Evolutionary conservation across 2,329 filamentous ascomycete genomes (phyloP).

Genomic region (Fulvia fulva): DNA sequence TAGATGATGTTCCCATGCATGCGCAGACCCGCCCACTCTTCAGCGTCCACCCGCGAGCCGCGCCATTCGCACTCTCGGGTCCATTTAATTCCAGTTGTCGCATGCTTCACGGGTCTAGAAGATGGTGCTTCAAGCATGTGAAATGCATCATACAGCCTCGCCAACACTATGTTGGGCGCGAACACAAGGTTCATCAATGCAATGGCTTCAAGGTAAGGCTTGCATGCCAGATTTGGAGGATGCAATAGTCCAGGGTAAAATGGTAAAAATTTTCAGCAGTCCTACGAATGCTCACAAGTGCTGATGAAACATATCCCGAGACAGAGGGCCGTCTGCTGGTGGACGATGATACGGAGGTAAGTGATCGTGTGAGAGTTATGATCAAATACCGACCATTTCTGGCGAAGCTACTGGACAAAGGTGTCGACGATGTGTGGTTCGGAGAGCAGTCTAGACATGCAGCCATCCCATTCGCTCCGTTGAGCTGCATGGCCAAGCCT

Average conservation of each 20-base stretch:
- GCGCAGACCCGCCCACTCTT: not conserved
- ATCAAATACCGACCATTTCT: not conserved
- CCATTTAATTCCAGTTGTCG: not conserved
- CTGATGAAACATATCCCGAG: not conserved
- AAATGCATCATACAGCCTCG: not conserved
- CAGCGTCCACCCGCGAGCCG: not conserved
- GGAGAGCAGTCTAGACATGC: not conserved
- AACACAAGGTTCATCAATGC: not conserved
- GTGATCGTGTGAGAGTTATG: not conserved
- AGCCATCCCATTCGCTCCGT: not conserved
- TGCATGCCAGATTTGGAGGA: not conserved
- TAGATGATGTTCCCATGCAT: slow-evolving; percentile 6
- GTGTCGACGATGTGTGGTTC: not conserved
- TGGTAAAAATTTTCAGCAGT: not conserved
- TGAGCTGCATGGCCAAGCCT: slow-evolving; percentile 2
- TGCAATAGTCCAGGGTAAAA: not conserved
- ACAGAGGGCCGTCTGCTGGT: not conserved
- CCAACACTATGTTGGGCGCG: not conserved
- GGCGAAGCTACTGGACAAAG: not conserved
- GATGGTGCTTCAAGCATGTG: not conserved
- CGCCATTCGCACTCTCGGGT: not conserved
- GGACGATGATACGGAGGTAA: no score
- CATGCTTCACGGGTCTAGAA: not conserved
- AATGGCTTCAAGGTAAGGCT: not conserved
- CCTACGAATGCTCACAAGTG: no score